phyloP scores from a whole-genome alignment of 2,329 filamentous ascomycete genomes.

The Fusarium burgessii region DNA sequence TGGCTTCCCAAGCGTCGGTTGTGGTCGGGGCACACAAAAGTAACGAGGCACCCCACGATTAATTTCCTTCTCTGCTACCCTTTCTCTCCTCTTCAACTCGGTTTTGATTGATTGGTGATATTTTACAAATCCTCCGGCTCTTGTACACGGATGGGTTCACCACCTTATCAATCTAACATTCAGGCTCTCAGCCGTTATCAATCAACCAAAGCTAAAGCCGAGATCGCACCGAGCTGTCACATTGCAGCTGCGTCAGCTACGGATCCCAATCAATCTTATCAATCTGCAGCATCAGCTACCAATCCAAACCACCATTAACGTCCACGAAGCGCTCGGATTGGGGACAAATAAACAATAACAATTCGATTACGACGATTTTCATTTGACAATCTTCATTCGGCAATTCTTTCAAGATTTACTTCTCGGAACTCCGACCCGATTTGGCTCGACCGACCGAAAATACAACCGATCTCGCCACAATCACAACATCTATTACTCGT shows the following conservation, averaged over 20 bases:
- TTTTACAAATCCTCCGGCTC: slow-evolving; percentile 1
- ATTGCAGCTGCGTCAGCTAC: slow-evolving; percentile 27
- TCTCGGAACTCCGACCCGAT: slow-evolving; percentile 48
- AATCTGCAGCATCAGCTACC: slow-evolving; percentile 28
- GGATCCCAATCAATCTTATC: slow-evolving; percentile 36
- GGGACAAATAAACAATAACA: background rate
- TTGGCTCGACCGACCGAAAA: slow-evolving; percentile 38
- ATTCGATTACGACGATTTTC: background rate
- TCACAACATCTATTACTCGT: slow-evolving; percentile 22
- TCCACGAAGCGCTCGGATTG: slow-evolving; percentile 5
- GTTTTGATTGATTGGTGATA: slow-evolving; percentile 12
- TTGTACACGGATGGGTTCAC: slow-evolving; percentile 27
- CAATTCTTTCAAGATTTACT: background rate
- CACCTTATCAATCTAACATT: slow-evolving; percentile 15
- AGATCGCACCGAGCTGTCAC: slow-evolving; percentile 31
- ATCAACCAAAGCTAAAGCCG: slow-evolving; percentile 34
- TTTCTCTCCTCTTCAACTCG: slow-evolving; percentile 14
- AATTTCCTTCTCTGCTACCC: slow-evolving; percentile 37
- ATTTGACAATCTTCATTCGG: slow-evolving; percentile 27
- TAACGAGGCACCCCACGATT: slow-evolving; percentile 46
- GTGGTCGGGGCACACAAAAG: slow-evolving; percentile 48
- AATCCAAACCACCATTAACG: slow-evolving; percentile 10
- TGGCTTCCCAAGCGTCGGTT: slow-evolving; percentile 41
- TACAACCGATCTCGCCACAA: slow-evolving; percentile 39
- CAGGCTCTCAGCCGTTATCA: slow-evolving; percentile 27